Conservation (phyloP, 2,329 filamentous ascomycete genomes). For the Fusarium sp. region DNA sequence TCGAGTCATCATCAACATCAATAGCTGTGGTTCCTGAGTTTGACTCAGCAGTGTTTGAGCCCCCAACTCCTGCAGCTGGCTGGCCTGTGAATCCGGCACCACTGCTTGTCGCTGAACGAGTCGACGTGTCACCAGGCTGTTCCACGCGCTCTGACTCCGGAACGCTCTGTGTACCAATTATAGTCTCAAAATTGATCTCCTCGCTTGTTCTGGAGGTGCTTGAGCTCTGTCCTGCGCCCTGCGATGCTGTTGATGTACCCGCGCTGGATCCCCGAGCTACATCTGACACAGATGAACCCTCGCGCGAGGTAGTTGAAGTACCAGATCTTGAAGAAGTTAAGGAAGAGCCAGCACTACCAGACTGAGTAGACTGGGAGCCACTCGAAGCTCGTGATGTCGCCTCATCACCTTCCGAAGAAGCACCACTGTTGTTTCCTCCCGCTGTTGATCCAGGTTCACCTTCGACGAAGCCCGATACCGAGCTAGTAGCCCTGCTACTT, state of each 20-base stretch:
- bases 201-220: neutral
- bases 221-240: neutral
- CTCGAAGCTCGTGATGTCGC: neutral
- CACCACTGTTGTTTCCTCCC: fast-evolving
- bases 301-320: fast-evolving
- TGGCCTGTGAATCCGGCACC: neutral
- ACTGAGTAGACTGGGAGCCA: neutral
- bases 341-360: neutral
- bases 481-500: neutral
- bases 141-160: neutral
- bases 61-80: neutral
- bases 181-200: neutral
- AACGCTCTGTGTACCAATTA: conserved; percentile 8
- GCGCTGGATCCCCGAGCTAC: neutral
- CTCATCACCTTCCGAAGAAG: neutral
- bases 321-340: neutral
- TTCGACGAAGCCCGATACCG: neutral
- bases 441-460: neutral
- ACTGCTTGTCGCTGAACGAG: neutral
- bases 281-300: neutral
- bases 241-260: fast-evolving
- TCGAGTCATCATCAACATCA: fast-evolving
- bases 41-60: neutral
- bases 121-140: neutral
- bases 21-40: neutral